Evolutionary conservation across 768 basidiomycete species (phyloP), one percentile per base, ranked within the genome.

Genomic region (Russula abietina): DNA sequence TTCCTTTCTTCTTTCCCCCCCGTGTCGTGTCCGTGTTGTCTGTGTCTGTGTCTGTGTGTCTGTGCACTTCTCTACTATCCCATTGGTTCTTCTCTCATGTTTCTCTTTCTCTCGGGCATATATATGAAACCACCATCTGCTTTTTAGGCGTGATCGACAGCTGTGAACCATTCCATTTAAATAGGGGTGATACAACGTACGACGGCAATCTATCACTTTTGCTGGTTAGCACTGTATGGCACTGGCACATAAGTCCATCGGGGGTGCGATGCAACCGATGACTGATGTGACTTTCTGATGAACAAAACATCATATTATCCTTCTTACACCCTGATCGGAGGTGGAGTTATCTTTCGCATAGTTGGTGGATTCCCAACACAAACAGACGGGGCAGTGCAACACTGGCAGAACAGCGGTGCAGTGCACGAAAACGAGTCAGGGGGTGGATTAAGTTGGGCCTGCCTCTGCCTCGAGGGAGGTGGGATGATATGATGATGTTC

Each of bases 251-350:
- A 48, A 17, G 46, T 36, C 19, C 36, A 19, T n/a, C 1, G 11
- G 36, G 54, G 38, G 10, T 59, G 62, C 62, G 39, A 54, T 64
- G 62, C 59, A 64, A 1, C 30, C 28, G 39, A 50, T 58, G 32
- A 60, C 58, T 60, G 58, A 60, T 64, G 62, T 36, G 24, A 54
- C 17, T 41, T 55, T 53, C 45, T 61, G 60, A 61, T 61, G 60
- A 46, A 39, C 24, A 19, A 19, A 33, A 11, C 19, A 19, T 26
- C 26, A 38, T 38, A 14, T 48, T 14, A 49, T n/a, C 45, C n/a
- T n/a, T n/a, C 9, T 28, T 22, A 26, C 49, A 22, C 49, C 49
- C 39, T 33, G 61, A 62, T 62, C 61, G 55, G 55, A 46, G 24
- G 19, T 43, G n/a, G n/a, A 43, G 19, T 43, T 4, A 10, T 6